These are phyloP conservation scores for Choanephora cucurbitarum DNA, from an alignment of 371 early-diverging fungal species.

Conservation along the genomic window DNA sequence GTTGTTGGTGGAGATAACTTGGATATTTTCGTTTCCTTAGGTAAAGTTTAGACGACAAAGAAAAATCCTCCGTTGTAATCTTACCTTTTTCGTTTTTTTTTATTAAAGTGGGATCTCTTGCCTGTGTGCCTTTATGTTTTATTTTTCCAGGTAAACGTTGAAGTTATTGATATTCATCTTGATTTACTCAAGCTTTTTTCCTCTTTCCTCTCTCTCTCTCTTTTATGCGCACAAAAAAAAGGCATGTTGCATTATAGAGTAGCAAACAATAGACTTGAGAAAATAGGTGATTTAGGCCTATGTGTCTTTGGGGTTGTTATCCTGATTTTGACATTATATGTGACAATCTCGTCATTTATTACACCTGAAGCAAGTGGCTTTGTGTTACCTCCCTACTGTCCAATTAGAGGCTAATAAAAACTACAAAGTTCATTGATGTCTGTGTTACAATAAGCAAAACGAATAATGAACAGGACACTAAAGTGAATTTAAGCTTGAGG, in stretches of 20 bases:
- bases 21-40: slow-evolving; percentile 72
- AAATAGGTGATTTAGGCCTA: slow-evolving; percentile 40
- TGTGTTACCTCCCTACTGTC: slow-evolving; percentile 17
- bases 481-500: too few species aligned
- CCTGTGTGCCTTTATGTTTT: slow-evolving; percentile 63
- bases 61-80: too few species aligned
- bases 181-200: background rate
- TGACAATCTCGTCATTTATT: slow-evolving; percentile 34
- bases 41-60: too few species aligned
- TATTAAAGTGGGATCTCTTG: slow-evolving; percentile 48
- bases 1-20: slow-evolving; percentile 60
- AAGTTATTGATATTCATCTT: background rate
- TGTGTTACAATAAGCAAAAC: too few species aligned
- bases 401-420: background rate
- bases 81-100: too few species aligned
- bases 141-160: slow-evolving; percentile 66
- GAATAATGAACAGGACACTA: too few species aligned
- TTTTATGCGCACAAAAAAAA: background rate
- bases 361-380: slow-evolving; percentile 18
- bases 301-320: slow-evolving; percentile 58
- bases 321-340: slow-evolving; percentile 47
- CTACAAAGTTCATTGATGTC: too few species aligned
- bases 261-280: slow-evolving; percentile 28
- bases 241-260: slow-evolving; percentile 69
- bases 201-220: too few species aligned